Conservation (phyloP, 345 rosid species). For the Abelmoschus esculentus region DNA sequence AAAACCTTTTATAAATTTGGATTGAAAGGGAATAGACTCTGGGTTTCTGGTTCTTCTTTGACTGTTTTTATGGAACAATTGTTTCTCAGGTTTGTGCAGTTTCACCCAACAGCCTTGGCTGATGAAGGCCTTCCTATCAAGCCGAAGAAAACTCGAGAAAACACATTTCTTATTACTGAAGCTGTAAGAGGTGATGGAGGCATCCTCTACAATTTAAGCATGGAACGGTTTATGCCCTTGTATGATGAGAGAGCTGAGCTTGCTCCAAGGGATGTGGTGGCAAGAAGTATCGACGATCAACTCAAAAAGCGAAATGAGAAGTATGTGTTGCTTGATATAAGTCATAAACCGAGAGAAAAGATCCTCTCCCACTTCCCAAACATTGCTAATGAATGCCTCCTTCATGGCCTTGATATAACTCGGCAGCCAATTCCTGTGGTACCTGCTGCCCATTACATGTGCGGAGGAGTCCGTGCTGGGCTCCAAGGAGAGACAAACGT, state of each 20-base stretch:
- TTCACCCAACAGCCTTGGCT: conserved; percentile 97
- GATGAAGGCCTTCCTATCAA: conserved; percentile 87
- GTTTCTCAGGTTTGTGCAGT: conserved; percentile 78
- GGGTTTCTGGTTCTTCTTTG: not conserved
- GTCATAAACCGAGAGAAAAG: too few species aligned
- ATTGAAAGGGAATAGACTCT: not conserved
- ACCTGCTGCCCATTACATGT: too few species aligned
- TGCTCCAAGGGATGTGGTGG: conserved; percentile 95
- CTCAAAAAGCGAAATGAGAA: conserved; percentile 66
- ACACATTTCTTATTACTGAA: conserved; percentile 87
- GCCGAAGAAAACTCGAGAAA: conserved; percentile 55
- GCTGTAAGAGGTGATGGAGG: conserved; percentile 75
- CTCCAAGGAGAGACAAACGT: too few species aligned
- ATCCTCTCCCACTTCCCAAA: too few species aligned
- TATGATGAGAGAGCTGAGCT: conserved; percentile 91
- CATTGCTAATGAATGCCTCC: conserved; percentile 16
- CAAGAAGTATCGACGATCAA: conserved; percentile 93
- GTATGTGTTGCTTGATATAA: conserved; percentile 70
- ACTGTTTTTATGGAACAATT: conserved; percentile 6
- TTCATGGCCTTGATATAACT: too few species aligned
- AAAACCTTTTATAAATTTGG: not conserved
- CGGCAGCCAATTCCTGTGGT: too few species aligned
- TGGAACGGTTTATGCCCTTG: conserved; percentile 86
- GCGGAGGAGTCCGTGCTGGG: too few species aligned
- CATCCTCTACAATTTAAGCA: conserved; percentile 65